A percentile compares a stretch with the other conserved stretches of the same genome.
phyloP scores from a whole-genome alignment of 75 land plant genomes.

The Isoetes taiwanensis region DNA sequence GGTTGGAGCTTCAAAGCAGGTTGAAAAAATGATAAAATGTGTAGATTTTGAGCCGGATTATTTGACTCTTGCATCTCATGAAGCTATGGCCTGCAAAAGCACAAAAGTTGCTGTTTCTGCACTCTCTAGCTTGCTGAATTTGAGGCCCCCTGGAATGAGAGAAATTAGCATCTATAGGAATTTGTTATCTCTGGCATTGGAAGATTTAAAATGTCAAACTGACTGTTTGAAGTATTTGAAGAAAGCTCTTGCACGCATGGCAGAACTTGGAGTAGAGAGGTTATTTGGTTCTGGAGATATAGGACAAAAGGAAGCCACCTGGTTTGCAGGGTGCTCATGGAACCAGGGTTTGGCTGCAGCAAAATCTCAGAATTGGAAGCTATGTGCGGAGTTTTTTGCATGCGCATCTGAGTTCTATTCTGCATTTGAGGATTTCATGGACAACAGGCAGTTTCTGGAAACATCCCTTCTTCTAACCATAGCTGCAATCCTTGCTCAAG shows the following conservation, averaged over 20 bases:
- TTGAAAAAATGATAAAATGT: slow-evolving; percentile 55
- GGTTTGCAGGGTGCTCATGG: slow-evolving; percentile 71
- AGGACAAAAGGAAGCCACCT: slow-evolving; percentile 50
- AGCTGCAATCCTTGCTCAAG: slow-evolving; percentile 38
- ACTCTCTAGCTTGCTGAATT: slow-evolving; percentile 39
- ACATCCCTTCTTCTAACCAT: slow-evolving; percentile 48
- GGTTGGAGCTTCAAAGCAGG: slow-evolving; percentile 36
- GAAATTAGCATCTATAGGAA: slow-evolving; percentile 63
- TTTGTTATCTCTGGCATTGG: slow-evolving; percentile 35
- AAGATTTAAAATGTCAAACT: slow-evolving; percentile 11
- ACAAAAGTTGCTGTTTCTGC: slow-evolving; percentile 49
- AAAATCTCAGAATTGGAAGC: slow-evolving; percentile 27
- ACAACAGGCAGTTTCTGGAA: slow-evolving; percentile 29
- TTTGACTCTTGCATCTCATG: slow-evolving; percentile 74
- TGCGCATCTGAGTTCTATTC: slow-evolving; percentile 60
- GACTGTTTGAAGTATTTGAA: slow-evolving; percentile 49
- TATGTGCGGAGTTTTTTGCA: slow-evolving; percentile 40
- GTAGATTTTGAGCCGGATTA: slow-evolving; percentile 69
- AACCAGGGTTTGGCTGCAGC: slow-evolving; percentile 55
- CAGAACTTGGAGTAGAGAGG: slow-evolving; percentile 40
- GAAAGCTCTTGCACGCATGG: slow-evolving; percentile 29
- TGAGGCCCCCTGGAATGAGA: slow-evolving; percentile 29
- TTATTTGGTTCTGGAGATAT: slow-evolving; percentile 60
- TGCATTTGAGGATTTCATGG: slow-evolving; percentile 8
- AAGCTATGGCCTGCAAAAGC: slow-evolving; percentile 56